Conservation (phyloP, 305 asterid species). For the Withania somnifera region DNA sequence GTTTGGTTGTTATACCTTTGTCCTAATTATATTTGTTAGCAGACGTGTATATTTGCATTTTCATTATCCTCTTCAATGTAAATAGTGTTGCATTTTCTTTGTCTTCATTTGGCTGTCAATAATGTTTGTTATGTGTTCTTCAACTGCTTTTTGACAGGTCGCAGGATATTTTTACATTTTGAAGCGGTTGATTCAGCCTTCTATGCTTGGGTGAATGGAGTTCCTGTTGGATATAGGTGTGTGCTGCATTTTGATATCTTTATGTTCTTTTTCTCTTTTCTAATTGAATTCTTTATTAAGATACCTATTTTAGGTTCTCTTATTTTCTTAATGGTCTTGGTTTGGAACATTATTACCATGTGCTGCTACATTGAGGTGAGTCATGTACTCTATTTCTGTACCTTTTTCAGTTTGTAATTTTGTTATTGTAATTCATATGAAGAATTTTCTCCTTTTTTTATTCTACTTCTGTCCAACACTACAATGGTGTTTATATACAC, state of each 20-base stretch:
- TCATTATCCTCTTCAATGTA: background rate
- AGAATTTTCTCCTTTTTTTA: too few relatives aligned
- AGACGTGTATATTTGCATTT: background rate
- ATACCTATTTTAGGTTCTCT: background rate
- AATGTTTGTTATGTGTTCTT: slow-evolving; percentile 8
- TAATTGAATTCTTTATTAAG: background rate
- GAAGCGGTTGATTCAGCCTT: slow-evolving; percentile 98
- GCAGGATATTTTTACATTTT: slow-evolving; percentile 82
- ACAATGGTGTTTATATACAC: too few relatives aligned
- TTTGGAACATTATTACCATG: background rate
- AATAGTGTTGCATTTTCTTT: background rate
- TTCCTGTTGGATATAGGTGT: slow-evolving; percentile 85
- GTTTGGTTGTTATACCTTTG: background rate
- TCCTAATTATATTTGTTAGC: background rate
- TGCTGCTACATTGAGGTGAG: background rate
- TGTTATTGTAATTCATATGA: too few relatives aligned
- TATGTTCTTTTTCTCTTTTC: background rate
- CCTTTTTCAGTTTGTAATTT: background rate
- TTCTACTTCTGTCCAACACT: too few relatives aligned
- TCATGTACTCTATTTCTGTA: background rate
- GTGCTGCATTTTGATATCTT: slow-evolving; percentile 16
- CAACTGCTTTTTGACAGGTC: slow-evolving; percentile 43
- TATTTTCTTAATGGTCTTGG: background rate
- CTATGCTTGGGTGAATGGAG: slow-evolving; percentile 91
- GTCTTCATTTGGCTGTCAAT: slow-evolving; percentile 7